Evolutionary conservation across 108 stramenopile species (phyloP).

Genomic region (Skeletonema marinoi): DNA sequence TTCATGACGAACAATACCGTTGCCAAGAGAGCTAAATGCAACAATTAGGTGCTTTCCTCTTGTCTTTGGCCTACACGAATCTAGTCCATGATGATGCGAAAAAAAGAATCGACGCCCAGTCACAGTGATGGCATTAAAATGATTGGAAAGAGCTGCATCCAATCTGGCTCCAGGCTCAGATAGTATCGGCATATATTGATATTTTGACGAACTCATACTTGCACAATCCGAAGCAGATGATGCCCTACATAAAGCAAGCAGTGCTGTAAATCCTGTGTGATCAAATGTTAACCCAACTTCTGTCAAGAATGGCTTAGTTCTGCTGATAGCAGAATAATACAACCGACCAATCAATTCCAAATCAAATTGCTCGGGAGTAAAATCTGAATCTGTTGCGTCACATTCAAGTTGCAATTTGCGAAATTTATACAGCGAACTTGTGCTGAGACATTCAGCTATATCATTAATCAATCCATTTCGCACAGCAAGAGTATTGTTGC

Average conservation of each 20-base stretch:
- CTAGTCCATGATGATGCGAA: constrained; percentile 15
- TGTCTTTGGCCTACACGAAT: neutral
- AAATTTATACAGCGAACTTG: constrained; percentile 1
- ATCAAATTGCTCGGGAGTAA: constrained; percentile 12
- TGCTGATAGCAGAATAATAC: constrained; percentile 10
- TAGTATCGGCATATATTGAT: neutral
- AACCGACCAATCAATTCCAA: constrained; percentile 19
- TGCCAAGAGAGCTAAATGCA: constrained; percentile 23
- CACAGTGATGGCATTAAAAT: constrained; percentile 15
- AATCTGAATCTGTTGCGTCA: neutral
- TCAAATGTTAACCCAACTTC: constrained; percentile 14
- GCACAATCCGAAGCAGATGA: neutral
- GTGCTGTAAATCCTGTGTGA: constrained; percentile 15
- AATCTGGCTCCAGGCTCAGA: constrained; percentile 5
- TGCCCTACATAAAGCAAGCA: constrained; percentile 20
- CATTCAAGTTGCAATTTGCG: neutral
- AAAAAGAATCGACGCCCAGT: constrained; percentile 15
- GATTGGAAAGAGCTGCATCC: constrained; percentile 25
- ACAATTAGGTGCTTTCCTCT: constrained; percentile 10
- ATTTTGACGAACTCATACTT: neutral
- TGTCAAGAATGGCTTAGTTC: neutral
- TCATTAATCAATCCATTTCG: constrained; percentile 7
- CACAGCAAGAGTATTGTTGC: neutral
- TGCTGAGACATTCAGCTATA: neutral
- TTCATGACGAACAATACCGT: constrained; percentile 23